phyloP scores from a whole-genome alignment of 768 basidiomycete species.

The Pleurotus sapidus region DNA sequence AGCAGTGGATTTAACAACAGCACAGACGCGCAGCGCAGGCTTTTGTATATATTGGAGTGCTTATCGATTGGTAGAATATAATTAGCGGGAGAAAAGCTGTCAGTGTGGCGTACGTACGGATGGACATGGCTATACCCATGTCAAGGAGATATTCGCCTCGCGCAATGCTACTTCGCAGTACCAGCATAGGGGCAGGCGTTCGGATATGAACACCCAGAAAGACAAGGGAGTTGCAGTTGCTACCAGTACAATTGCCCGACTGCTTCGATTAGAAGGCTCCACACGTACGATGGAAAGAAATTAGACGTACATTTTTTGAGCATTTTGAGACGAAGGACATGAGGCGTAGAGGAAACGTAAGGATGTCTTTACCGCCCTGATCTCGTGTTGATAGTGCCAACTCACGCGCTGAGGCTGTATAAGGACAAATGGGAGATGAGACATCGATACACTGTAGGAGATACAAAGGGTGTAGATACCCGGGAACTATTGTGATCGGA shows the following conservation, averaged over 20 bases:
- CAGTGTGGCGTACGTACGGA: background rate
- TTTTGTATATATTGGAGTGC: too few relatives aligned
- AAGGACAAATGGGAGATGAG: constrained; percentile 1
- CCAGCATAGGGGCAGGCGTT: background rate
- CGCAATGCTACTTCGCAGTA: background rate
- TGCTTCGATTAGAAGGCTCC: too few relatives aligned
- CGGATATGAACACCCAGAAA: too few relatives aligned
- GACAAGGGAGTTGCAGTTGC: too few relatives aligned
- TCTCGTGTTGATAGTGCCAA: constrained; percentile 1
- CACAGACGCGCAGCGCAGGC: too few relatives aligned
- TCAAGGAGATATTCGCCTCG: background rate
- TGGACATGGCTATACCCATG: background rate
- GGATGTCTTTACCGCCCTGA: constrained; percentile 1
- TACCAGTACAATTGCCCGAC: too few relatives aligned
- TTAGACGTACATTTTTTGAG: background rate
- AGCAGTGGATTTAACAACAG: too few relatives aligned
- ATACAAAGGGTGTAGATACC: too few relatives aligned
- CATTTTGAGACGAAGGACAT: background rate
- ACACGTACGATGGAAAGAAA: too few relatives aligned
- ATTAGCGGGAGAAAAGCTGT: background rate
- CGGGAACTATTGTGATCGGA: background rate
- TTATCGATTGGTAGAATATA: background rate
- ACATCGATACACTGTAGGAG: background rate
- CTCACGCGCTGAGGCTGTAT: background rate
- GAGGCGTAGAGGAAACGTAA: constrained; percentile 5